Percentiles rank a stretch among this genome's conserved stretches.
These are phyloP conservation scores for Chlamydomonas eustigma DNA, from an alignment of 139 green algal genomes.

Conservation along the genomic window DNA sequence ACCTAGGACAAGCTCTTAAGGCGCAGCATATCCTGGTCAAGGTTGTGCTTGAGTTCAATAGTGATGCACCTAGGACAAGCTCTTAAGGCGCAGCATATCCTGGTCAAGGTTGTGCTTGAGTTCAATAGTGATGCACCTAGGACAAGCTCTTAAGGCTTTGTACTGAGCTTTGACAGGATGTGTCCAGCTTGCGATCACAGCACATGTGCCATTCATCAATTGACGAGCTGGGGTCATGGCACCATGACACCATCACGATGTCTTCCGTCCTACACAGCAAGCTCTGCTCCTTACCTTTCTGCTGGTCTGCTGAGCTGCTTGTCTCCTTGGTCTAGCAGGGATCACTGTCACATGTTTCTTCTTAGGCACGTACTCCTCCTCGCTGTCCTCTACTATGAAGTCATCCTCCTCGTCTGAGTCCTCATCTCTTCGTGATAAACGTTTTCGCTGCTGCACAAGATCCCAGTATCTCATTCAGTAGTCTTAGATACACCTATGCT, in stretches of 20 bases:
- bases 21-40: too few relatives aligned
- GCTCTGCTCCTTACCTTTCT: too few relatives aligned
- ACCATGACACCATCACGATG: constrained; percentile 24
- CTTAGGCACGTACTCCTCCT: constrained; percentile 17
- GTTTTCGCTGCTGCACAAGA: not conserved
- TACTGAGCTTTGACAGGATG: not conserved
- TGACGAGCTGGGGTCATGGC: not conserved
- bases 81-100: too few relatives aligned
- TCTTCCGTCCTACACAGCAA: too few relatives aligned
- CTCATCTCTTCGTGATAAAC: not conserved
- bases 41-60: too few relatives aligned
- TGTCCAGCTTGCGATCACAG: not conserved
- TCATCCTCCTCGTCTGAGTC: constrained; percentile 25
- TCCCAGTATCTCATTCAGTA: not conserved
- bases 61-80: too few relatives aligned
- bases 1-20: too few relatives aligned
- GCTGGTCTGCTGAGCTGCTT: constrained; percentile 25
- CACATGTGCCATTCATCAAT: not conserved
- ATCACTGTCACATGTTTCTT: not conserved
- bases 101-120: not conserved
- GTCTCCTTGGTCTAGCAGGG: constrained; percentile 7
- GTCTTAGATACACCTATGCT: not conserved
- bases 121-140: not conserved
- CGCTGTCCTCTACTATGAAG: constrained; percentile 21
- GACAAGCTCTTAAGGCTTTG: not conserved